Evolutionary conservation across 768 basidiomycete species (phyloP), one percentile per base, ranked within the genome.

Genomic region (Phanerodontia chrysosporium): DNA sequence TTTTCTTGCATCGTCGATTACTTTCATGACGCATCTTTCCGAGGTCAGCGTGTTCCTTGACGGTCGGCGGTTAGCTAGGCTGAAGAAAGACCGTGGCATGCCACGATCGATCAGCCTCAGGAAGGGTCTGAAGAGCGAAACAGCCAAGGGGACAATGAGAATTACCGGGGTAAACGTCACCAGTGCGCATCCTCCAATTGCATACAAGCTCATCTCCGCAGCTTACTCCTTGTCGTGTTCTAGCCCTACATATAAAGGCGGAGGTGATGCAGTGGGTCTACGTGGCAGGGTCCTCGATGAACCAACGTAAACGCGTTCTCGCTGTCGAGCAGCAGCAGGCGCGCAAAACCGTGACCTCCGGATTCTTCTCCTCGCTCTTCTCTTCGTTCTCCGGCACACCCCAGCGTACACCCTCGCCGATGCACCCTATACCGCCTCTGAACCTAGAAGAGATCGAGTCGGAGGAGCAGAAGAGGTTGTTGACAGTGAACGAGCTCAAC

Each of bases 1-100:
- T 22, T 98, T 99, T 70, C 79, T 99, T 21, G 81, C 87, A 39
- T 95, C 94, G 1, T 92, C 90, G 0, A 86, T 99, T 57, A 95
- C 94, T 0, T 99, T 99, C 74, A 98, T 97, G 89, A 76, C 81
- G 12, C 80, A 85, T 60, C 80, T 99, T 10, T 75, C 77, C 12
- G 80, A 88, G 70, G 83, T 98, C 58, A 85, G 83, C 63, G 83
- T 98, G 27, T 92, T 83, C 71, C 84, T 97, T 44, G 87, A 98
- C 66, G 87, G 87, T 61, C 82, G 86, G 66, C 77, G 87, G 35
- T 78, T 95, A 5, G 83, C 84, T 4, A 79, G 77, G 42, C 70
- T 95, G 57, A 80, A 77, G 52, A 95, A 93, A 73, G 76, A 80
- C 1, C 68, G 79, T 28, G 86, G 86, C 1, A 55, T 75, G 13